Evolutionary conservation across 2,329 filamentous ascomycete genomes (phyloP).

Genomic region (Hyphodiscus sp.): DNA sequence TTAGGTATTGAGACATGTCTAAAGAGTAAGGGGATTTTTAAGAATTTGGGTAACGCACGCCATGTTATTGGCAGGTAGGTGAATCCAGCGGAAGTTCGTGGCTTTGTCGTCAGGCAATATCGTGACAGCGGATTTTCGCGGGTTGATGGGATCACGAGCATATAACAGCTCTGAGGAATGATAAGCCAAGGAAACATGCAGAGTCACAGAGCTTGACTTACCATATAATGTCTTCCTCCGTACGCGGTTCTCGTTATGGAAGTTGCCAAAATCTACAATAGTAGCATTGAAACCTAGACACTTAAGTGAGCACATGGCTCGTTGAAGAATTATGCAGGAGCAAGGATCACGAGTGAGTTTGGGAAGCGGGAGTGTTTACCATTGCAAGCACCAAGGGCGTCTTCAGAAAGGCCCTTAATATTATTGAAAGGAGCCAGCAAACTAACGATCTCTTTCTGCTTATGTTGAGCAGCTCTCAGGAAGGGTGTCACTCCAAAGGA

Average conservation of each 20-base stretch:
- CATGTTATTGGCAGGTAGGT: conserved; percentile 26
- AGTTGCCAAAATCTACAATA: conserved; percentile 23
- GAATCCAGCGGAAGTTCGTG: conserved; percentile 23
- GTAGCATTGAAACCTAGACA: conserved; percentile 16
- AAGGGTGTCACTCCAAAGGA: conserved; percentile 24
- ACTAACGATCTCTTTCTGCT: conserved; percentile 20
- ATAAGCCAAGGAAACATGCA: background rate
- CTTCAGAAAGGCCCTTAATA: conserved; percentile 17
- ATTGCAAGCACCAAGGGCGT: conserved; percentile 23
- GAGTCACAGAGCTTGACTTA: background rate
- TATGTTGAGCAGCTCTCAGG: conserved; percentile 20
- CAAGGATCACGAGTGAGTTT: no score
- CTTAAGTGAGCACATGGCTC: no score
- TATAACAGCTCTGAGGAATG: conserved; percentile 18
- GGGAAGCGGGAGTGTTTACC: background rate
- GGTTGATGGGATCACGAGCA: conserved; percentile 18
- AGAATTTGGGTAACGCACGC: background rate
- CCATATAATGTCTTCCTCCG: conserved; percentile 16
- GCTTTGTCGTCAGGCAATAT: conserved; percentile 20
- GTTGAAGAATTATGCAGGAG: no score
- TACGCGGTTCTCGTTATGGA: conserved; percentile 19
- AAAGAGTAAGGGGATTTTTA: no score
- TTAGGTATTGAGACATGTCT: no score
- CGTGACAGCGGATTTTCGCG: conserved; percentile 17
- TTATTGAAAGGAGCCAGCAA: conserved; percentile 22